phyloP scores from a whole-genome alignment of 208 protist genomes.

The Crithidia bombi region DNA sequence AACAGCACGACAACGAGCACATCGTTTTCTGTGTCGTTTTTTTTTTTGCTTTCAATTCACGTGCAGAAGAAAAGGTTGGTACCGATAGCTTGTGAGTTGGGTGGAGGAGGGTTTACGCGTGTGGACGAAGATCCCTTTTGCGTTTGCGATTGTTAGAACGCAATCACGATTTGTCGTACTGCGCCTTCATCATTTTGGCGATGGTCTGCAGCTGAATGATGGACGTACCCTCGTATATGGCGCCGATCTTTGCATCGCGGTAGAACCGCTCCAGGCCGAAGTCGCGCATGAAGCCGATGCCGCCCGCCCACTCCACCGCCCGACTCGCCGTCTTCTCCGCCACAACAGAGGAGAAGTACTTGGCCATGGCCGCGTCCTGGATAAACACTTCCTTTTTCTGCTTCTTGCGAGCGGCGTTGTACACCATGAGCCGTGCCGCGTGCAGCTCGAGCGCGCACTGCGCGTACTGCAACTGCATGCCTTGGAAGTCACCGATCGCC shows the following conservation, averaged over 20 bases:
- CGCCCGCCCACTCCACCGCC: slow-evolving; percentile 94
- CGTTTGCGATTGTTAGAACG: too few species aligned
- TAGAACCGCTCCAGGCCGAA: slow-evolving; percentile 96
- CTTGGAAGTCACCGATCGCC: slow-evolving; percentile 93
- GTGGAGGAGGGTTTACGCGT: too few species aligned
- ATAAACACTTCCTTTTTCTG: slow-evolving; percentile 86
- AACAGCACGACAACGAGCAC: too few species aligned
- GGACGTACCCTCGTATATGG: slow-evolving; percentile 95
- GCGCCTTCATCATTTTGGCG: slow-evolving; percentile 86
- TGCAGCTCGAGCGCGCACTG: slow-evolving; percentile 76
- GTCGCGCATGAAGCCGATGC: slow-evolving; percentile 96
- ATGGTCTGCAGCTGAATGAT: slow-evolving; percentile 97
- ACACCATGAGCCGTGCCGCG: slow-evolving; percentile 86
- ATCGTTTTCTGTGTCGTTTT: too few species aligned
- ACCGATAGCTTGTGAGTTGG: too few species aligned
- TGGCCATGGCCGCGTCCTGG: slow-evolving; percentile 96
- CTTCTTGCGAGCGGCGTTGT: slow-evolving; percentile 94
- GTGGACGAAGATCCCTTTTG: too few species aligned
- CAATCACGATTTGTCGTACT: slow-evolving; percentile 44
- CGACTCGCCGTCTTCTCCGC: slow-evolving; percentile 83
- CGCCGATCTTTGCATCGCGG: slow-evolving; percentile 90
- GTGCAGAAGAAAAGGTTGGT: too few species aligned
- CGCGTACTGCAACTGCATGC: slow-evolving; percentile 94
- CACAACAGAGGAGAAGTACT: slow-evolving; percentile 89
- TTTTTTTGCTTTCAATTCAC: too few species aligned